Evolutionary conservation across 2,329 filamentous ascomycete species (phyloP).

Genomic region (Triangularia verruculosa): DNA sequence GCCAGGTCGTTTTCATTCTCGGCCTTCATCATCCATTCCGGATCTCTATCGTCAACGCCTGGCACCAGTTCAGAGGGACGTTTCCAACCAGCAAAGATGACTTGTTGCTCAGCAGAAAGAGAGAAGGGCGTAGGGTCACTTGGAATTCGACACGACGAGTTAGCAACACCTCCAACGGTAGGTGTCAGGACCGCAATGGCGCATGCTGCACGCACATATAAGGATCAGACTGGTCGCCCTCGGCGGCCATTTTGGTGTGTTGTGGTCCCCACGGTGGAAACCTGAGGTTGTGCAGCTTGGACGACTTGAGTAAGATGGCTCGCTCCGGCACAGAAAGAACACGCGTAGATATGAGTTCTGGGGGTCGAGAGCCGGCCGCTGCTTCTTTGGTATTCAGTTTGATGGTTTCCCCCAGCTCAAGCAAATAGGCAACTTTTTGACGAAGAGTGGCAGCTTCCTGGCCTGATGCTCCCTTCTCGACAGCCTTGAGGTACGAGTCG

Average conservation of each 20-base stretch:
- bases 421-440: slow-evolving; percentile 65
- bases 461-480: slow-evolving; percentile 51
- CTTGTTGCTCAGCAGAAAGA: slow-evolving; percentile 70
- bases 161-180: slow-evolving; percentile 14
- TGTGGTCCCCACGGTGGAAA: slow-evolving; percentile 82
- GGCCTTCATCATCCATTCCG: slow-evolving; percentile 34
- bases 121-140: slow-evolving; percentile 69
- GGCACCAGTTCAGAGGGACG: slow-evolving; percentile 67
- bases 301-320: slow-evolving; percentile 72
- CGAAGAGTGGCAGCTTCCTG: slow-evolving; percentile 65
- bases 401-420: slow-evolving; percentile 71
- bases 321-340: slow-evolving; percentile 67
- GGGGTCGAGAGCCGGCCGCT: slow-evolving; percentile 18
- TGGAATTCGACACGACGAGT: slow-evolving; percentile 27
- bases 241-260: slow-evolving; percentile 66
- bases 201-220: slow-evolving; percentile 58
- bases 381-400: slow-evolving; percentile 46
- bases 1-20: slow-evolving; percentile 72
- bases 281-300: slow-evolving; percentile 74
- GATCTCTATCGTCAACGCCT: slow-evolving; percentile 1
- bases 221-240: slow-evolving; percentile 39
- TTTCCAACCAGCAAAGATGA: slow-evolving; percentile 82
- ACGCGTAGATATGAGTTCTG: slow-evolving; percentile 41
- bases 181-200: neutral
- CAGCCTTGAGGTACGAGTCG: slow-evolving; percentile 77